A percentile compares a stretch with the other conserved stretches of the same genome.
phyloP scores from a whole-genome alignment of 1,139 yeast species.

The Taphrina wiesneri region DNA sequence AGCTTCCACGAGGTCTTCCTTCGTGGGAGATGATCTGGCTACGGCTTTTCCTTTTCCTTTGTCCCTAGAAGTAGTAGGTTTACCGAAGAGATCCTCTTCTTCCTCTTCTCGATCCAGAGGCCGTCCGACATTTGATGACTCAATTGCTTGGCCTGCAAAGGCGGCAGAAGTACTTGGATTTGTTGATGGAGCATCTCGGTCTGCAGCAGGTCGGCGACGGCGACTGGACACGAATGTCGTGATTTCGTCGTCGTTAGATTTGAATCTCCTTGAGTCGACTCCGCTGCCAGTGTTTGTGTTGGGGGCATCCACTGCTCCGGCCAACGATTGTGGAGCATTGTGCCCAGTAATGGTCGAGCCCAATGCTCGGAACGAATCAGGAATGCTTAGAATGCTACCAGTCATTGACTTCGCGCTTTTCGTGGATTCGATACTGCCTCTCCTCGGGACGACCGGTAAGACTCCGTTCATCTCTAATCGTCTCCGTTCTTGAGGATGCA shows the following conservation, averaged over 20 bases:
- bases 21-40: background rate
- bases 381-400: slow-evolving; percentile 9
- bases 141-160: background rate
- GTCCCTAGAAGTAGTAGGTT: background rate
- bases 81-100: slow-evolving; percentile 24
- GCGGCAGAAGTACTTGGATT: background rate
- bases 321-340: background rate
- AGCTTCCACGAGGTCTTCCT: background rate
- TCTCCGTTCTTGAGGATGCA: slow-evolving; percentile 31
- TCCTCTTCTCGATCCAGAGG: background rate
- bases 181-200: background rate
- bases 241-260: slow-evolving; percentile 26
- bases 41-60: slow-evolving; percentile 22
- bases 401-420: slow-evolving; percentile 23
- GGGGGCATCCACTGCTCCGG: background rate
- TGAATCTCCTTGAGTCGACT: slow-evolving; percentile 19
- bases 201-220: slow-evolving; percentile 11
- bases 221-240: slow-evolving; percentile 14
- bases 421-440: slow-evolving; percentile 21
- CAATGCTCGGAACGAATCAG: slow-evolving; percentile 6
- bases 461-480: slow-evolving; percentile 26
- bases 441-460: slow-evolving; percentile 3
- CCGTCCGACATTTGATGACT: background rate
- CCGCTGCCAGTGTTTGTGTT: background rate
- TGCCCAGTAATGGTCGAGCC: background rate